Percentiles rank a stretch among this genome's conserved stretches.
These are phyloP conservation scores for Mycosphaerella sp. DNA, from an alignment of 2,329 filamentous ascomycete genomes.

Conservation along the genomic window DNA sequence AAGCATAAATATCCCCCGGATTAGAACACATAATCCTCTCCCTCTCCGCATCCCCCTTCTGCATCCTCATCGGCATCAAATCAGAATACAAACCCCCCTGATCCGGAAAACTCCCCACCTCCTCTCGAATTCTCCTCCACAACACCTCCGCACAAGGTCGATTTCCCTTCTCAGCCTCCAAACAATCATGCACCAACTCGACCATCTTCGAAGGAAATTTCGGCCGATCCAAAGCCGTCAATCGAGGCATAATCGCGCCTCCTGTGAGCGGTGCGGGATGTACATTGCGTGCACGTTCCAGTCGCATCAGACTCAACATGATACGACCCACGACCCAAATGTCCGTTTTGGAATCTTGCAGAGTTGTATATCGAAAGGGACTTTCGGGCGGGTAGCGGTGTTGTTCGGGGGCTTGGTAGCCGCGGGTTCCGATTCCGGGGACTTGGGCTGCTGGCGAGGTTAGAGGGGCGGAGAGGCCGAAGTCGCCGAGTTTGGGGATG, in stretches of 20 bases:
- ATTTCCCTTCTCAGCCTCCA: background rate
- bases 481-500: constrained; percentile 7
- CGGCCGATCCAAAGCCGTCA: background rate
- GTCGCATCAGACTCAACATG: background rate
- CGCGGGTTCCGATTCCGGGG: background rate
- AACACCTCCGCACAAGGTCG: background rate
- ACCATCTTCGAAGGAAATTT: background rate
- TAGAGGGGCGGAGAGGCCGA: background rate
- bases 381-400: background rate
- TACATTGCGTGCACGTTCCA: background rate
- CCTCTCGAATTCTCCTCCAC: background rate
- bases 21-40: constrained; percentile 1
- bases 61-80: background rate
- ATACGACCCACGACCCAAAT: background rate
- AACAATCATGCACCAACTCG: background rate
- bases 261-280: background rate
- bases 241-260: background rate
- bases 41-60: background rate
- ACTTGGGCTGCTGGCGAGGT: background rate
- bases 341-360: background rate
- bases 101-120: background rate
- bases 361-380: background rate
- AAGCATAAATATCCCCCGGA: background rate
- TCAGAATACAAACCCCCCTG: background rate
- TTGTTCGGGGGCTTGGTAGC: constrained; percentile 1